Evolutionary conservation across 2,329 filamentous ascomycete species (phyloP), one percentile per base, ranked within the genome.

Genomic region (Blastomyces silverae): DNA sequence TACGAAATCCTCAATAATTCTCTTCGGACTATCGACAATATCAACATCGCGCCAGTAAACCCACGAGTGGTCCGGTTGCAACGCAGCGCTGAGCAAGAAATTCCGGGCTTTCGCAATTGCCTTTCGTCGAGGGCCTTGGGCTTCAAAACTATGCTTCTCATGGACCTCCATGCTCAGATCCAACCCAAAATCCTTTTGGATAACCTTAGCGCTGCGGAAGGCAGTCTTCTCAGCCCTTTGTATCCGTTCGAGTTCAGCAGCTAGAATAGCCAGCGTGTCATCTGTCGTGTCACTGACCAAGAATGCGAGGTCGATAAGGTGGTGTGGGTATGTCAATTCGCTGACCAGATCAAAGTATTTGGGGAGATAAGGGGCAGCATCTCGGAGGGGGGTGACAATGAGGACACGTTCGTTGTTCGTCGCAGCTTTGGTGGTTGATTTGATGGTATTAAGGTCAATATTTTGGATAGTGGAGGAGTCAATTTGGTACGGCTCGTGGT

Each of bases 41-140:
- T 99, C 94, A 61, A 96, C 92, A 76, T 99, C 94, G 66, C 94
- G 87, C 94, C 94, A 99, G 77, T 97, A 97, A 10, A 97, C 92
- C 94, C 94, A 99, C 10, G 92, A 93, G 75, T 99, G 94, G 67
- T 97, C 92, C 0, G 92, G 87, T 80, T 95, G 96, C 72, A 99
- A 75, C 2, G 94, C 89, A 0, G 91, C 83, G 42, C 87, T 85
- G 1, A 99, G 85, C 25, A 99, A 83, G 77, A 96, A 99, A 77
- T 99, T 99, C 71, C 94, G 86, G 37, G 94, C 94, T 70, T 84
- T 87, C 57, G 89, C 94, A 85, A 99, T 92, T 46, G 89, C 87
- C 79, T 93, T 97, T 69, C 94, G 87, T 68, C 94, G 86, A 6
- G 93, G 92, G 1, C 88, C 94, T 74, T 99, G 94, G 1, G 91